phyloP scores from a whole-genome alignment of 2,329 filamentous ascomycete species.

The Ustulina deusta region DNA sequence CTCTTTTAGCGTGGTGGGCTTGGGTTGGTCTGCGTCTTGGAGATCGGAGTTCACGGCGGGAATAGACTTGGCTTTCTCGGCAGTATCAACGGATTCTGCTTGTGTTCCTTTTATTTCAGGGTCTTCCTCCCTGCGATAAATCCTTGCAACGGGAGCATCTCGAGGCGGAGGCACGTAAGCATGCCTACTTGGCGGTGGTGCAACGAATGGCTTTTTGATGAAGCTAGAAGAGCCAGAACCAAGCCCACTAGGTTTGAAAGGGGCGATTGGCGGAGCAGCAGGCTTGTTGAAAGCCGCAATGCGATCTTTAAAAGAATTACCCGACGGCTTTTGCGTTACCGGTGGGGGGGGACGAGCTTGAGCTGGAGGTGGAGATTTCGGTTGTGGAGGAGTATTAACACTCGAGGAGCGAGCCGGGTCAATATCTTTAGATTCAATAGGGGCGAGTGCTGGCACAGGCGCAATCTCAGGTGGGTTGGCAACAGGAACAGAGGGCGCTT shows the following conservation, averaged over 20 bases:
- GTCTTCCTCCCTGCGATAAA: conserved; percentile 90
- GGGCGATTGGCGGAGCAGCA: conserved; percentile 85
- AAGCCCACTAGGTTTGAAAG: conserved; percentile 82
- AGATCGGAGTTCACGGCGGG: conserved; percentile 58
- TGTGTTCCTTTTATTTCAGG: conserved; percentile 75
- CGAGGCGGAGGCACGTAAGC: conserved; percentile 84
- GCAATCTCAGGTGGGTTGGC: conserved; percentile 55
- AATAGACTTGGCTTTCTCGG: conserved; percentile 75
- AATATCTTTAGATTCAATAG: conserved; percentile 49
- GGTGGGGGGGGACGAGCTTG: conserved; percentile 73
- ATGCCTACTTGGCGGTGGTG: conserved; percentile 91
- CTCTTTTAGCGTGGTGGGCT: conserved; percentile 93
- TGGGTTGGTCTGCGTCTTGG: conserved; percentile 81
- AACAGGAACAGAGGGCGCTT: conserved; percentile 46
- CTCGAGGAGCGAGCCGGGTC: conserved; percentile 56
- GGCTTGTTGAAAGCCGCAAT: conserved; percentile 98
- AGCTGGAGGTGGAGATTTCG: conserved; percentile 48
- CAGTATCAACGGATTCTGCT: conserved; percentile 73
- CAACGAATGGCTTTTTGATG: conserved; percentile 97
- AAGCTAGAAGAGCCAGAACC: conserved; percentile 73
- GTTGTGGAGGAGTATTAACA: conserved; percentile 55
- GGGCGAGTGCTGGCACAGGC: conserved; percentile 53
- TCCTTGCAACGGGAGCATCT: conserved; percentile 76
- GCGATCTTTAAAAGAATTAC: conserved; percentile 89
- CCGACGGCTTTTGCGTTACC: conserved; percentile 76